phyloP scores from a whole-genome alignment of 2,329 filamentous ascomycete species.

The Penicillium sp. region DNA sequence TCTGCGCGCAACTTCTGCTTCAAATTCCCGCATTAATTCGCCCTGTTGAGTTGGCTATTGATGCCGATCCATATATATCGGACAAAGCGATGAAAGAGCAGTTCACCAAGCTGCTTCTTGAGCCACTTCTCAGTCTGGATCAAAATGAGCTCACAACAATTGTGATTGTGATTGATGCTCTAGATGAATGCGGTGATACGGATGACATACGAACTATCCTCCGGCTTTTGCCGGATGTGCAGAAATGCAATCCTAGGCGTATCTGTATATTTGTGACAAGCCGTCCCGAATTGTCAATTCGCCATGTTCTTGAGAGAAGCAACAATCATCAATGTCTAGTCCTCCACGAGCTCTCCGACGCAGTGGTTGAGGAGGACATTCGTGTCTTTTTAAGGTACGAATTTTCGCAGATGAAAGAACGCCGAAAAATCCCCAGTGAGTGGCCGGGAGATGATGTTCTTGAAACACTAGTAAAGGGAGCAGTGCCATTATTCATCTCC shows the following conservation, averaged over 20 bases:
- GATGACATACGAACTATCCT: not conserved
- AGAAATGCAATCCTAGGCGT: not conserved
- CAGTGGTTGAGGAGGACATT: not conserved
- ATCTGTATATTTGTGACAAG: not conserved
- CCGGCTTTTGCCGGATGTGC: not conserved
- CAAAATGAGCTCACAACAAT: too few relatives aligned
- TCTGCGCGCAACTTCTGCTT: too few relatives aligned
- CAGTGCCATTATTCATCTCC: not conserved
- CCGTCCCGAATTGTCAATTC: not conserved
- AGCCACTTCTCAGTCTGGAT: too few relatives aligned
- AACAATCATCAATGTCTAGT: not conserved
- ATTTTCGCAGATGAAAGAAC: not conserved
- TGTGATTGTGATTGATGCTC: constrained; percentile 3
- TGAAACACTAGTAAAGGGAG: not conserved
- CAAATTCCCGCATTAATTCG: too few relatives aligned
- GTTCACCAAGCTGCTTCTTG: too few relatives aligned
- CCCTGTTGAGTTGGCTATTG: too few relatives aligned
- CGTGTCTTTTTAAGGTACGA: not conserved
- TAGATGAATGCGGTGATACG: not conserved
- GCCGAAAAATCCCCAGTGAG: not conserved
- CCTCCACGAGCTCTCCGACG: not conserved
- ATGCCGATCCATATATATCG: too few relatives aligned
- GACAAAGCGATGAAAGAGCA: too few relatives aligned
- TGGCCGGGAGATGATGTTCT: not conserved
- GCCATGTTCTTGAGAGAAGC: not conserved